phyloP scores from a whole-genome alignment of 2,329 filamentous ascomycete genomes.

The Verruconis gallopava region DNA sequence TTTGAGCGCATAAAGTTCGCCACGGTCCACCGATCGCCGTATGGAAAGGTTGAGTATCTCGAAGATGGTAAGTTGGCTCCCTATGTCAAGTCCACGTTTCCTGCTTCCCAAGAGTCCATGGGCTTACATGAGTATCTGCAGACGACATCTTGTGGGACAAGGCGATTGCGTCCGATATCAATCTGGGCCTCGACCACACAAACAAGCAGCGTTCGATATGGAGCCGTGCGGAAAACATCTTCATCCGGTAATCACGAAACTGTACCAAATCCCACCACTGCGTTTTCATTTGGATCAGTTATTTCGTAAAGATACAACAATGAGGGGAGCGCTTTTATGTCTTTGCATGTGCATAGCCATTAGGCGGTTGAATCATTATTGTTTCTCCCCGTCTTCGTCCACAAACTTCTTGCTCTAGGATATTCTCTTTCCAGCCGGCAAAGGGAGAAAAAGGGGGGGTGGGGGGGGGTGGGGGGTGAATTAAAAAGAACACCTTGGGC shows the following conservation, averaged over 20 bases:
- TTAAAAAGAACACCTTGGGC: too few relatives aligned
- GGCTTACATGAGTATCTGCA: too few relatives aligned
- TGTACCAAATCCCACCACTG: background rate
- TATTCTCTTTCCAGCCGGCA: too few relatives aligned
- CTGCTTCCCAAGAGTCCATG: background rate
- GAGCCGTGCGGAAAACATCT: conserved; percentile 49
- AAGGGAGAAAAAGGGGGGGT: too few relatives aligned
- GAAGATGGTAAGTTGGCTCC: conserved; percentile 65
- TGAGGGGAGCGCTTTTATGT: background rate
- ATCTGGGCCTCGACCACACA: conserved; percentile 45
- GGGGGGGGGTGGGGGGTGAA: too few relatives aligned
- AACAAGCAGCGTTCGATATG: conserved; percentile 48
- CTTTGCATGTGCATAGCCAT: background rate
- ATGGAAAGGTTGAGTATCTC: conserved; percentile 69
- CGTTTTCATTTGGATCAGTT: background rate
- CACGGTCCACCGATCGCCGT: conserved; percentile 52
- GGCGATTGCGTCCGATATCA: conserved; percentile 25
- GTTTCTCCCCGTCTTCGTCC: conserved; percentile 3
- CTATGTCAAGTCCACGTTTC: background rate
- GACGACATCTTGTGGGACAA: conserved; percentile 35
- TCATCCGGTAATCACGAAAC: conserved; percentile 38
- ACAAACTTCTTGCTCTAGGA: background rate
- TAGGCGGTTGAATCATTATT: background rate
- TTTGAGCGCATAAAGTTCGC: conserved; percentile 99
- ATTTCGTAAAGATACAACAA: background rate